Evolutionary conservation across 495 filamentous ascomycete species (phyloP), one percentile per base, ranked within the genome.

Genomic region (Staphylotrichum longicolle): DNA sequence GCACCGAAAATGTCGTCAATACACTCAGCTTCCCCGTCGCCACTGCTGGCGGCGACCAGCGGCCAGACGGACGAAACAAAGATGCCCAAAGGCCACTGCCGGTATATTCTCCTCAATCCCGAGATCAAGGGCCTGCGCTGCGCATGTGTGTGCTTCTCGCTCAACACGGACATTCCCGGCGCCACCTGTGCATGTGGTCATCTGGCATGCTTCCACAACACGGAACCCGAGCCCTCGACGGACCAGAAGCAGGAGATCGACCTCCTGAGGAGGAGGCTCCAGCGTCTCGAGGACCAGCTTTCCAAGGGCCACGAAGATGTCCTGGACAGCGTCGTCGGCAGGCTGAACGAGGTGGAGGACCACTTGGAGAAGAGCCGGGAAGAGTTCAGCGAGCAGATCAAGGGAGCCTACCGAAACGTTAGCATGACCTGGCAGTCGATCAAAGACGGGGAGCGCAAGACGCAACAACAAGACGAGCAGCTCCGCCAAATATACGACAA

Each of bases 121-220:
- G 79, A 82, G 57, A 77, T 82, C 65, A 81, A 78, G 61, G 82
- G 82, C 34, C 74, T 78, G 63, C 76, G 82, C 5, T 84, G 82
- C 61, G 82, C 78, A 27, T 84, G 82, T 52, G 81, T 80, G 55
- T 68, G 75, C 68, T 84, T 84, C 69, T 75, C 74, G n/a, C 74
- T 78, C 63, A 82, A 83, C 65, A 73, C 71, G 45, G 67, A 70
- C 35, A 75, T 81, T 40, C 81, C 81, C 2, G 75, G 82, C 41
- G 77, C 78, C 47, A 77, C 70, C 20, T 84, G 82, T 60, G 75
- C 81, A 20, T 84, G 82, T 62, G 82, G 82, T 20, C 82, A 84
- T 63, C 77, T 79, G 52, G 80, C 82, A 34, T 82, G 80, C 61
- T 84, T 77, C 62, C 82, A 84, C 67, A 71, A 75, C 53, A 74